A percentile compares a stretch with the other conserved stretches of the same genome.
These are phyloP conservation scores for Quambalaria eucalypti DNA, from an alignment of 1,284 basidiomycete species.

Conservation along the genomic window DNA sequence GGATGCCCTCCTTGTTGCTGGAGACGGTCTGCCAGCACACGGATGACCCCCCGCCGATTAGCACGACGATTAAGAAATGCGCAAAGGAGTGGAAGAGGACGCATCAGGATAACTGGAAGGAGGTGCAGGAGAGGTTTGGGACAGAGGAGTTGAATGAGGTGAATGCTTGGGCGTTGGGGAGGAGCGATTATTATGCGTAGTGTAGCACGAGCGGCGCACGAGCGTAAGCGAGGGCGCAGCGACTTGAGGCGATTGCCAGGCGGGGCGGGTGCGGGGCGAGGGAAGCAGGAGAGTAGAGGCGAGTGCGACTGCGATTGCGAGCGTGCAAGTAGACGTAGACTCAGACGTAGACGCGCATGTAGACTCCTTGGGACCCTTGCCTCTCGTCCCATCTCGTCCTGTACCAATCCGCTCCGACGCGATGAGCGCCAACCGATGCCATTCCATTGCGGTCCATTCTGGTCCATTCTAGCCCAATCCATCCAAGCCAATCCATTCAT, in stretches of 20 bases:
- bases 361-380: too few species aligned
- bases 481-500: too few species aligned
- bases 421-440: too few species aligned
- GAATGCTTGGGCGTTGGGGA: conserved; percentile 38
- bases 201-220: neutral
- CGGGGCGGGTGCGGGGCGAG: neutral
- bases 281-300: neutral
- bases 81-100: conserved; percentile 78
- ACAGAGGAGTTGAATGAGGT: conserved; percentile 53
- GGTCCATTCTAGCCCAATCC: too few species aligned
- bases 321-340: too few species aligned
- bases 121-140: conserved; percentile 78
- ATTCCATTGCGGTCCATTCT: too few species aligned
- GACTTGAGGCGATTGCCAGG: neutral
- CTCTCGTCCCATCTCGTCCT: too few species aligned
- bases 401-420: too few species aligned
- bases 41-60: conserved; percentile 83
- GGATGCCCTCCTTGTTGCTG: conserved; percentile 60
- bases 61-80: conserved; percentile 76
- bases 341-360: too few species aligned
- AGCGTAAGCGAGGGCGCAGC: too few species aligned
- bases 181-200: conserved; percentile 42
- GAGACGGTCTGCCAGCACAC: conserved; percentile 70
- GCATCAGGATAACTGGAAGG: conserved; percentile 69
- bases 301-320: too few species aligned